These are phyloP conservation scores for Boletus sensibilis DNA, from an alignment of 768 basidiomycete species.

Conservation along the genomic window DNA sequence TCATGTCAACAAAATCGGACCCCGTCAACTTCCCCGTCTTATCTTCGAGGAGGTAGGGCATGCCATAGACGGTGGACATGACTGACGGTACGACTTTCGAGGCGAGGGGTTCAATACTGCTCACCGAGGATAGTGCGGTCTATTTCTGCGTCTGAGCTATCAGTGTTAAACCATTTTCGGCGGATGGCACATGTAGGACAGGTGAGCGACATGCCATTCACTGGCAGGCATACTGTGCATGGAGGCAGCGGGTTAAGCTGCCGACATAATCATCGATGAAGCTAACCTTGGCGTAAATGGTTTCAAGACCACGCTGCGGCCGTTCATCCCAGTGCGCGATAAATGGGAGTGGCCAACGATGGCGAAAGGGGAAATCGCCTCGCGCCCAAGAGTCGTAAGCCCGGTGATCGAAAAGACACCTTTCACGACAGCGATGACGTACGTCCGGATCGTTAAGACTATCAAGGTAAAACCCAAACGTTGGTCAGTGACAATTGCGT, in stretches of 20 bases:
- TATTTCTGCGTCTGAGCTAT: constrained; percentile 25
- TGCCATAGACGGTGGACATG: constrained; percentile 45
- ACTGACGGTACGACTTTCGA: neutral
- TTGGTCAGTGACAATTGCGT: constrained; percentile 8
- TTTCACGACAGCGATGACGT: constrained; percentile 29
- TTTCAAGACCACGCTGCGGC: constrained; percentile 19
- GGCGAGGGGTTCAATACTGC: neutral
- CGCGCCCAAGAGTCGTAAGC: constrained; percentile 17
- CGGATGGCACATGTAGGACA: constrained; percentile 15
- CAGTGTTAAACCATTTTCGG: constrained; percentile 25
- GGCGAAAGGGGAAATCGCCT: constrained; percentile 21
- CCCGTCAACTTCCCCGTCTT: constrained; percentile 51
- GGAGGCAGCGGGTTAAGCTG: constrained; percentile 16
- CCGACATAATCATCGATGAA: constrained; percentile 19
- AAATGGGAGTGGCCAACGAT: constrained; percentile 12
- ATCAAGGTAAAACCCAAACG: constrained; percentile 28
- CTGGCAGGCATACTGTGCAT: constrained; percentile 18
- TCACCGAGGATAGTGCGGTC: neutral
- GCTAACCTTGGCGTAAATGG: constrained; percentile 14
- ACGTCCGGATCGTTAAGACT: constrained; percentile 17
- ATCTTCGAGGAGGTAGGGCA: constrained; percentile 67
- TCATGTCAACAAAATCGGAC: constrained; percentile 60
- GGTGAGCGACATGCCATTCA: constrained; percentile 16
- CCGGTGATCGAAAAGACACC: constrained; percentile 9
- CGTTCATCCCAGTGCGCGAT: constrained; percentile 11